Conservation (phyloP, 139 green algal species). For the Raphidocelis subcapitata region DNA sequence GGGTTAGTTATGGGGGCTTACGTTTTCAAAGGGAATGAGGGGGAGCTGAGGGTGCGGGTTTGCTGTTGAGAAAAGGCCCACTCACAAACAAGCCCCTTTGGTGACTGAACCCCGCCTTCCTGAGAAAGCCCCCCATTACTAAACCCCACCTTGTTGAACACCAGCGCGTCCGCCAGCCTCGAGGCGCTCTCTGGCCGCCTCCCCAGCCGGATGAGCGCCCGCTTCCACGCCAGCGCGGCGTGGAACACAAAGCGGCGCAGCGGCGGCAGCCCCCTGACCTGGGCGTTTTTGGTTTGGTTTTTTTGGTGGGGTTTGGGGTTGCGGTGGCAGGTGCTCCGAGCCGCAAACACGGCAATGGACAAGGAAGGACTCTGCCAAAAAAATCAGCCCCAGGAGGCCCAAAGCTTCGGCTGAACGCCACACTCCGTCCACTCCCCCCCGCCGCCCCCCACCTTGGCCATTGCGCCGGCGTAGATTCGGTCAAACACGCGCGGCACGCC, state of each 20-base stretch:
- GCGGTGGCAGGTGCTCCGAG: no score
- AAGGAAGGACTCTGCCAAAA: no score
- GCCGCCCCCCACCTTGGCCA: slow-evolving; percentile 36
- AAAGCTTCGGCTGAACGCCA: neutral
- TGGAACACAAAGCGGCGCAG: slow-evolving; percentile 26
- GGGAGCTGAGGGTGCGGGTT: no score
- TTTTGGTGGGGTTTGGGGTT: no score
- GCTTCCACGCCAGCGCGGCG: slow-evolving; percentile 3
- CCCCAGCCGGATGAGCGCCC: slow-evolving; percentile 14
- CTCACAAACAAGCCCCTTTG: no score
- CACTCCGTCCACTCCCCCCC: neutral
- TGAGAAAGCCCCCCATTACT: no score
- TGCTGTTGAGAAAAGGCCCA: no score
- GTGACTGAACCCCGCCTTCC: no score
- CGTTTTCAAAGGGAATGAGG: no score
- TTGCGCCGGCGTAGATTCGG: slow-evolving; percentile 83
- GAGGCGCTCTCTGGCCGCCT: slow-evolving; percentile 11
- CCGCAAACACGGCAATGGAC: neutral
- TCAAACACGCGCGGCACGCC: slow-evolving; percentile 97
- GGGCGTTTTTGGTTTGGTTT: no score
- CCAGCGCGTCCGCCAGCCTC: slow-evolving; percentile 56
- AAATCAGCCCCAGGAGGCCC: neutral
- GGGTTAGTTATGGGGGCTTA: neutral
- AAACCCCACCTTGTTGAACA: slow-evolving; percentile 70
- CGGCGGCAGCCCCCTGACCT: no score